These are phyloP conservation scores for Articulospora tetracladia DNA, from an alignment of 495 filamentous ascomycete species.

Conservation along the genomic window DNA sequence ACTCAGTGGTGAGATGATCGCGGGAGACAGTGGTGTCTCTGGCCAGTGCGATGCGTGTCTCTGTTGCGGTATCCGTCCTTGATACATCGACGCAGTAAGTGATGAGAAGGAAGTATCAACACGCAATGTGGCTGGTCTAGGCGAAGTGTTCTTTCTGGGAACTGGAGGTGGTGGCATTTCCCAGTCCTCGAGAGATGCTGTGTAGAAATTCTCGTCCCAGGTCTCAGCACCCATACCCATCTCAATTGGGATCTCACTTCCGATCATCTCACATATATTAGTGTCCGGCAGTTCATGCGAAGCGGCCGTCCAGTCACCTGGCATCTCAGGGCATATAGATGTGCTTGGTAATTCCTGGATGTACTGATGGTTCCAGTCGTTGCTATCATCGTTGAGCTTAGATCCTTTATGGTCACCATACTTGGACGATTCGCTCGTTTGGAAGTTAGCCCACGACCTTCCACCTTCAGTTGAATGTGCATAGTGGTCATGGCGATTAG, in stretches of 20 bases:
- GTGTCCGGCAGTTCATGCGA: slow-evolving; percentile 20
- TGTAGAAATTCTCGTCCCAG: slow-evolving; percentile 17
- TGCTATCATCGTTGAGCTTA: not conserved
- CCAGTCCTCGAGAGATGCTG: slow-evolving; percentile 11
- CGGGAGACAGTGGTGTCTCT: slow-evolving; percentile 2
- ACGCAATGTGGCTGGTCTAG: slow-evolving; percentile 10
- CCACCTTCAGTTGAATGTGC: not conserved
- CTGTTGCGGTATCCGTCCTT: not conserved
- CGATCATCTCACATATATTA: slow-evolving; percentile 20
- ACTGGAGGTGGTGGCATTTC: slow-evolving; percentile 1
- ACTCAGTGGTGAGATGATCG: slow-evolving; percentile 21
- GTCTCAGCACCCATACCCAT: not conserved
- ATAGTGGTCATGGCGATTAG: slow-evolving; percentile 4
- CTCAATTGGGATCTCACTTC: slow-evolving; percentile 9
- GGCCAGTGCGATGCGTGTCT: not conserved
- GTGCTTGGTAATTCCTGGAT: slow-evolving; percentile 15
- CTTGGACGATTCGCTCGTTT: not conserved
- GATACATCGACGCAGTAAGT: not conserved
- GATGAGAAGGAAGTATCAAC: slow-evolving; percentile 15
- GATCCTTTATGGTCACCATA: not conserved
- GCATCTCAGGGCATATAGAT: slow-evolving; percentile 3
- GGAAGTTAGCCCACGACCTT: slow-evolving; percentile 2
- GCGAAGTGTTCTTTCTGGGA: slow-evolving; percentile 6
- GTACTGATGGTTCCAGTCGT: slow-evolving; percentile 4
- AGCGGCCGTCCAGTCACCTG: slow-evolving; percentile 9